Base-by-base conservation (phyloP, 169 alveolate genomes). In the Plasmodium chabaudi region DNA sequence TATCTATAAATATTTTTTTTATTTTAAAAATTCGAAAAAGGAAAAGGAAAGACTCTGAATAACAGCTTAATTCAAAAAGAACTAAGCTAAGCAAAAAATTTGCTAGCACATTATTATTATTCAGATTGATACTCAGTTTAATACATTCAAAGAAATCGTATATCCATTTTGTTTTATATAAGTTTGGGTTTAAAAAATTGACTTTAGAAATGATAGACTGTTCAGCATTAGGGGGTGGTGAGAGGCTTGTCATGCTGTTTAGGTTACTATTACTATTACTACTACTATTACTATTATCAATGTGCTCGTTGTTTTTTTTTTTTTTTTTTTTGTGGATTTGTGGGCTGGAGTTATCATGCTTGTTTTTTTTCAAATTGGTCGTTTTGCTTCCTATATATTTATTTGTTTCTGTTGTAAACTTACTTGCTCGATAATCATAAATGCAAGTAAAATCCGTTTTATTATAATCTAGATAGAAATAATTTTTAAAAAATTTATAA, bases 71-170 rank as follows among this genome's bases (percentile, higher is more conserved):
- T 72, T 86, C 91, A 17, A 86, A 49, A 13, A 86, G 44, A 2
- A 86, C 91, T 39, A 86, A 47, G 27, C 91, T 86, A 34, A 86
- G 91, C 4, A 86, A 25, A 51, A 86, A 86, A 53, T 86, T 86
- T 7, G 77, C 75, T 15, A 70, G 59, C n/a, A 86, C 68, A 63
- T 86, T 46, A 12, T 86, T 53, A 61, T 86, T 49, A 86, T 86
- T 70, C 49, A 86, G 19, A 70, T 70, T 86, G 7, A 86, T 86
- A 51, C 77, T 86, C 27, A 86, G 49, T 72, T 86, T 86, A 25
- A 86, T 86, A 21, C 87, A 70, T 17, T 60, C 71, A 47, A 86
- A 61, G 13, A 86, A 86, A 86, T 86, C 69, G 60, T 69, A 86
- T 17, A 86, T 59, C 91, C 91, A 86, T 55, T 86, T 68, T 1